Evolutionary conservation across 179 eudicot species (phyloP).

Genomic region (Corrigiola litoralis): DNA sequence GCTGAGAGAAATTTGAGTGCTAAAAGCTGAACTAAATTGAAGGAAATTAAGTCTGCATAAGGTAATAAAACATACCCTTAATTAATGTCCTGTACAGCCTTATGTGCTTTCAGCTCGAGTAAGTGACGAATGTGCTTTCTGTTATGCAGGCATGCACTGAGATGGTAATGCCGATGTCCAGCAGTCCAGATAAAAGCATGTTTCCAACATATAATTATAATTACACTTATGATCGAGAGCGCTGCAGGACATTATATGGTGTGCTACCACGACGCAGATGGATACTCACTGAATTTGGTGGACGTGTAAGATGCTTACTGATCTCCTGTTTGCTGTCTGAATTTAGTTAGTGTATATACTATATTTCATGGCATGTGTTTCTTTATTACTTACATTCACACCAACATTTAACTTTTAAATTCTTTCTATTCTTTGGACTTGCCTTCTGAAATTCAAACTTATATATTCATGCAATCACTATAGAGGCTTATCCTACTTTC

Average conservation of each 20-base stretch:
- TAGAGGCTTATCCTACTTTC: too few relatives aligned
- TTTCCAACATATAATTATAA: conserved; percentile 57
- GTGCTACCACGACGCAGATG: conserved; percentile 70
- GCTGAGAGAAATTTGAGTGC: too few relatives aligned
- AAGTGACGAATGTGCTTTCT: background rate
- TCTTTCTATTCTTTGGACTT: too few relatives aligned
- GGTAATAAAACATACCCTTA: background rate
- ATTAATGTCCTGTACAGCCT: background rate
- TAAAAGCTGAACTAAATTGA: too few relatives aligned
- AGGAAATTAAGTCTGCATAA: too few relatives aligned
- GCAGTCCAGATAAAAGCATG: conserved; percentile 62
- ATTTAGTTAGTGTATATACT: background rate
- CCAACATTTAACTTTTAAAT: too few relatives aligned
- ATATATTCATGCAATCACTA: too few relatives aligned
- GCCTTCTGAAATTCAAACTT: too few relatives aligned
- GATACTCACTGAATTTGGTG: conserved; percentile 92
- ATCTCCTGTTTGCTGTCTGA: background rate
- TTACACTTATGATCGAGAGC: conserved; percentile 49
- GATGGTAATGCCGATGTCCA: conserved; percentile 94
- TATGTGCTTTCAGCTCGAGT: background rate
- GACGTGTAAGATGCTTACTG: conserved; percentile 55
- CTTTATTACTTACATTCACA: background rate
- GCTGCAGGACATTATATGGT: conserved; percentile 49
- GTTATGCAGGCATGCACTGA: conserved; percentile 81
- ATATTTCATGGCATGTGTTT: background rate